Base-by-base conservation (phyloP, 768 basidiomycete species). In the Sistotremastrum suecicum region DNA sequence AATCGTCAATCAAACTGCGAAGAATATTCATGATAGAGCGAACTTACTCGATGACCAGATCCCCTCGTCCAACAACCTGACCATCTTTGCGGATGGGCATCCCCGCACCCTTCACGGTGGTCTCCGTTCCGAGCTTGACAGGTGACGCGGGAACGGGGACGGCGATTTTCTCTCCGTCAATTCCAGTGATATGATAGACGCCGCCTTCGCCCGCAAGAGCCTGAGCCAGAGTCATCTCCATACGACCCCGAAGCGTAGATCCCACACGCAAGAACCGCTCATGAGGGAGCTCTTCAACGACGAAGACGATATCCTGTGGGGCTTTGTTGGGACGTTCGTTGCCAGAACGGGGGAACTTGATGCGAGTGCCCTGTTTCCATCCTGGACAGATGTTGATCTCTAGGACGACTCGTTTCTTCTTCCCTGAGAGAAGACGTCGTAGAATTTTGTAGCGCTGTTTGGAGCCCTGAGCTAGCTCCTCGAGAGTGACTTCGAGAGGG, bases 251-350 rank as follows among this genome's bases (percentile, higher is more conserved):
- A 29, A 83, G 61, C 52, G 81, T 75, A 49, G 80, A 70, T 37
- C 70, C 69, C 10, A 71, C 60, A 46, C 81, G 66, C 10, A 65
- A 61, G 55, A 82, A 82, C 34, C 70, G 66, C 39, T 73, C 64
- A 51, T 82, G 77, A 39, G 68, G 66, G 20, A 68, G 60, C 54
- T 80, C 73, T 52, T 78, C 74, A 32, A 83, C 63, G 42, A 82
- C 59, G 53, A 83, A 83, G 12, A 76, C 72, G 44, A 83, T 69
- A 45, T 83, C 78, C 52, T 83, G 80, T 43, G 71, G 70, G 7
- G 64, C 59, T 8, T 74, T 72, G 46, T 71, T 68, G 49, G 66
- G 64, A 46, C 71, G 65, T 53, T 83, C 78, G 60, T 82, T 77
- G n/a, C 81, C 81, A 5, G 74, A 71, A n/a, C 70, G 66, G 35